phyloP scores from a whole-genome alignment of 176 grass and related monocot genomes.

The Paspalum notatum region DNA sequence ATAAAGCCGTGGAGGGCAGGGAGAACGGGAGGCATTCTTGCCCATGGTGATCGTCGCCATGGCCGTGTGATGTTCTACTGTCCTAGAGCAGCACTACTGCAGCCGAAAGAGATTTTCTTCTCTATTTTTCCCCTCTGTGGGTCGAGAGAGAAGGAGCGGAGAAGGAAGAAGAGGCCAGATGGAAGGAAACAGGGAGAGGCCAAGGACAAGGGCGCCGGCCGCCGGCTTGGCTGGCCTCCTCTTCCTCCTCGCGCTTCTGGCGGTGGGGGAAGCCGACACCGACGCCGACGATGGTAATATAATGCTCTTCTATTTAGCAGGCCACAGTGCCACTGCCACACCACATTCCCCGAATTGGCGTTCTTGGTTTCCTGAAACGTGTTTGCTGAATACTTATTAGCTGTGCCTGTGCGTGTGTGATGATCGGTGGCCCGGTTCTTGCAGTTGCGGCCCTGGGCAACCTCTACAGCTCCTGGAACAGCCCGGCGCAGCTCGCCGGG shows the following conservation, averaged over 20 bases:
- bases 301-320: background rate
- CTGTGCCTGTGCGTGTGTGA: background rate
- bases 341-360: background rate
- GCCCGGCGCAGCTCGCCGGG: conserved; percentile 68
- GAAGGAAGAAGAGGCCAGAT: background rate
- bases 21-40: background rate
- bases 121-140: too few species aligned
- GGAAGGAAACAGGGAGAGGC: background rate
- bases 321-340: too few species aligned
- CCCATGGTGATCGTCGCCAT: conserved; percentile 33
- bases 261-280: conserved; percentile 43
- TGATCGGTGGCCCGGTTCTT: conserved; percentile 29
- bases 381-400: too few species aligned
- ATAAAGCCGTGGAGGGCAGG: background rate
- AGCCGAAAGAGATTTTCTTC: background rate
- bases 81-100: background rate
- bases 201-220: conserved; percentile 9
- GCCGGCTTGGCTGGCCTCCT: conserved; percentile 18
- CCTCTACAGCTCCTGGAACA: conserved; percentile 79
- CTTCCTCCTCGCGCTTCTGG: conserved; percentile 30
- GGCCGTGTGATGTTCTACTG: background rate
- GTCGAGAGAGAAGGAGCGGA: background rate
- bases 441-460: conserved; percentile 72
- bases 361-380: conserved; percentile 27
- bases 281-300: conserved; percentile 48